These are phyloP conservation scores for Phyllosticta paracitricarpa DNA, from an alignment of 2,329 filamentous ascomycete genomes.

Conservation along the genomic window DNA sequence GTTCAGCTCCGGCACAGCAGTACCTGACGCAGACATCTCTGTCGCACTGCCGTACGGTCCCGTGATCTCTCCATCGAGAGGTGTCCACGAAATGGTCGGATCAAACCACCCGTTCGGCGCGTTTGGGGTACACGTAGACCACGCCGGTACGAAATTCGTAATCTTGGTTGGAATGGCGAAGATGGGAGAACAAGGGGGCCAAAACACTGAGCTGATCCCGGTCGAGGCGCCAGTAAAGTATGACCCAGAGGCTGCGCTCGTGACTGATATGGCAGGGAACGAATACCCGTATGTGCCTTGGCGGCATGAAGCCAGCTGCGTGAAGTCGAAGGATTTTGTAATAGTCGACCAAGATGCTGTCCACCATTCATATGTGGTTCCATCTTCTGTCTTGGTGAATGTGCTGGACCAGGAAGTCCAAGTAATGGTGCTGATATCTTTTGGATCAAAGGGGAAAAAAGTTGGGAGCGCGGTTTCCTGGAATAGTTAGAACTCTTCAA, in stretches of 20 bases:
- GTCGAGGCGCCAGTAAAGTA: not conserved
- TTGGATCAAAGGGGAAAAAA: not conserved
- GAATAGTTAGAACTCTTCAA: not conserved
- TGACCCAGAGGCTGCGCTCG: not conserved
- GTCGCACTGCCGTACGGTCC: not conserved
- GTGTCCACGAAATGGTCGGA: not conserved
- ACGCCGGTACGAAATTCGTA: not conserved
- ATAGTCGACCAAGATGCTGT: not conserved
- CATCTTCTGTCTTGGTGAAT: not conserved
- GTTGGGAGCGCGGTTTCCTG: not conserved
- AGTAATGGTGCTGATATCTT: conserved; percentile 1
- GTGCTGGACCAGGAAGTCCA: not conserved
- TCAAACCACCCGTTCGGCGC: not conserved
- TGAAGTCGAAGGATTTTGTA: not conserved
- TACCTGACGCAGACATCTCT: not conserved
- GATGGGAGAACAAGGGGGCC: not conserved
- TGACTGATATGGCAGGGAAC: not conserved
- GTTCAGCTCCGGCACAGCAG: not conserved
- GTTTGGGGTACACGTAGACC: not conserved
- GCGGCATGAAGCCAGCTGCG: not conserved
- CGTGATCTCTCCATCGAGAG: not conserved
- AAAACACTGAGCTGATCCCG: not conserved
- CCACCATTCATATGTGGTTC: not conserved
- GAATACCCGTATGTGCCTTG: not conserved
- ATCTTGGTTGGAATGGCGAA: not conserved